These are phyloP conservation scores for Ceratorhiza oryzae-sativae DNA, from an alignment of 1,284 basidiomycete genomes.

Conservation along the genomic window DNA sequence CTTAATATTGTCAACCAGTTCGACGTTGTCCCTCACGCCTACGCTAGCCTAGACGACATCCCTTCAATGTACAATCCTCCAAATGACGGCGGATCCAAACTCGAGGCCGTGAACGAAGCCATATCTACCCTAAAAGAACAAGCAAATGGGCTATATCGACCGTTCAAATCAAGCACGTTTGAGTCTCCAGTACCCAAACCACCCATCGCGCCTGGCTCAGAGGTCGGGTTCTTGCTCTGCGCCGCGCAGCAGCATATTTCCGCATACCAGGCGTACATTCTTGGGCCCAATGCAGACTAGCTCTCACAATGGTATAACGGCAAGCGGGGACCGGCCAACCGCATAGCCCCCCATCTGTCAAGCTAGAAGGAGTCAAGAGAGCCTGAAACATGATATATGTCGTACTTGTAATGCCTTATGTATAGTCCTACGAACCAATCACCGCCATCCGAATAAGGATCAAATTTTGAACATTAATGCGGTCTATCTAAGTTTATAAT, in stretches of 20 bases:
- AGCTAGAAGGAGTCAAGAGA: too few relatives aligned
- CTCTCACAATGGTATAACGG: background rate
- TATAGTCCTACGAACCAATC: too few relatives aligned
- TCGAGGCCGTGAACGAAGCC: background rate
- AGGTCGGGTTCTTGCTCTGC: background rate
- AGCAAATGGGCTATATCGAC: background rate
- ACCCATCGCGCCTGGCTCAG: background rate
- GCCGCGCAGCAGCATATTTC: slow-evolving; percentile 3
- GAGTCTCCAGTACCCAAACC: background rate
- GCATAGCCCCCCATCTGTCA: too few relatives aligned
- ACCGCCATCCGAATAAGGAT: too few relatives aligned
- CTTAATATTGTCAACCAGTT: background rate
- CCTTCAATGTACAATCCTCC: background rate
- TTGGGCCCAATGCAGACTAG: background rate
- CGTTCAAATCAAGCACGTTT: background rate
- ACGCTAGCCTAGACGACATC: background rate
- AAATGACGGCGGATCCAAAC: background rate
- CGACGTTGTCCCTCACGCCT: background rate
- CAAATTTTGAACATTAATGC: too few relatives aligned
- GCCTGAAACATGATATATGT: too few relatives aligned
- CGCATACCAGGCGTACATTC: background rate
- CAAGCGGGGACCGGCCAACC: background rate
- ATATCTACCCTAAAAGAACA: background rate
- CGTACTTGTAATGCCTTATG: too few relatives aligned
- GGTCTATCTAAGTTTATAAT: too few relatives aligned